Evolutionary conservation across 805 yeast species (phyloP), one percentile per base, ranked within the genome.

Genomic region (Cyberlindnera meyerae): DNA sequence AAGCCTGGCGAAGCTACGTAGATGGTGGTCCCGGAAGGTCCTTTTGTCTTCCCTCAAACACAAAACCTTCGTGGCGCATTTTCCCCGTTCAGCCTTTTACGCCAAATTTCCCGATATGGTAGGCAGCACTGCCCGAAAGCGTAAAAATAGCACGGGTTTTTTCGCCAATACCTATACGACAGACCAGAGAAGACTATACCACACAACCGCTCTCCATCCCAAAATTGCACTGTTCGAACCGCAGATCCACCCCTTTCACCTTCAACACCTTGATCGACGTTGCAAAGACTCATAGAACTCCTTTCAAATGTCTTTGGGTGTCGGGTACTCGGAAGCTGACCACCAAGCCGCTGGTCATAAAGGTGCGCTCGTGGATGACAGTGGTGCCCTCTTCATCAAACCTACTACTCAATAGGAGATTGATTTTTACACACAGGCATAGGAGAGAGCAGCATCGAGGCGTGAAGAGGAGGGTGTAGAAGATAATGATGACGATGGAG

Each of bases 321-420:
- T 9, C 9, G 46, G 37, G 3, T 48, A 36, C 30, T 13, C 16
- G 1, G 34, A 38, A 27, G 45, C 48, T 1, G 45, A 57, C 37
- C 85, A 83, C 52, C 82, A 79, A 60, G 97, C 93, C 3, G 97
- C 97, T 0, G 98, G 98, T 6, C 98, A 90, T 52, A 84, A 70
- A 6, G 97, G 96, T 0, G 73, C 82, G 3, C 48, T 86, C 36
- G 72, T 75, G 9, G 77, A 77, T 44, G 70, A 58, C 6, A 74
- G 73, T 27, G 95, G 88, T 0, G 60, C 75, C 7, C 62, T 90
- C 12, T 82, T 89, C 47, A 74, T 85, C 38, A 90, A 93, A 58
- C 79, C 80, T 0, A 67, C 89, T 0, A 55, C 62, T 0, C 59
- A 58, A 18, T 77, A 75, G 46, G 98, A 90, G 58, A 58, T 82